Percentiles rank a stretch among this genome's conserved stretches.
Evolutionary conservation across 257 asterid species (phyloP).

Genomic region (Solanum pennellii): DNA sequence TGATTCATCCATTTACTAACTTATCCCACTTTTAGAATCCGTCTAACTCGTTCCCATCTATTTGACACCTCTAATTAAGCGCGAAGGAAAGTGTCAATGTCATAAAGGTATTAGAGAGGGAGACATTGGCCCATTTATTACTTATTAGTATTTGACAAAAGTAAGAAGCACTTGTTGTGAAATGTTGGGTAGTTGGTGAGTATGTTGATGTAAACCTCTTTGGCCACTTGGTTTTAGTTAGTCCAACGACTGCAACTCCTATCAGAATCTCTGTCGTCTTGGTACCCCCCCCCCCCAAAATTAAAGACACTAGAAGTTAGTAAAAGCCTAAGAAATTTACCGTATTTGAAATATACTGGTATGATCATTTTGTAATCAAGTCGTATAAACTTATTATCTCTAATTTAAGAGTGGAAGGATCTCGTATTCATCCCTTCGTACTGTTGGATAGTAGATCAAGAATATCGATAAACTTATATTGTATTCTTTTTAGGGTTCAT

Average conservation of each 20-base stretch:
- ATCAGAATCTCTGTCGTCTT: constrained; percentile 34
- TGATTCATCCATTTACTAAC: too few relatives aligned
- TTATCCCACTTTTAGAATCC: neutral
- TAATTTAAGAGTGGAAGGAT: neutral
- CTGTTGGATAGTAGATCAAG: neutral
- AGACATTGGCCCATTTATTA: neutral
- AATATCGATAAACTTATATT: neutral
- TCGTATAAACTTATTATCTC: neutral
- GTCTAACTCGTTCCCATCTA: neutral
- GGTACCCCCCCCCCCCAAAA: neutral
- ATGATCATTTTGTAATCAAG: neutral
- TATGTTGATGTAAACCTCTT: constrained; percentile 2
- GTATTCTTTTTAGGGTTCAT: neutral
- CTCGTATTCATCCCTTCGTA: neutral
- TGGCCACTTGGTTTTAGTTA: neutral
- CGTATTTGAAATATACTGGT: neutral
- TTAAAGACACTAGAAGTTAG: too few relatives aligned
- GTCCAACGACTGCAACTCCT: constrained; percentile 15
- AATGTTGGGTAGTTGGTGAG: neutral
- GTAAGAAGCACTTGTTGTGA: constrained; percentile 10
- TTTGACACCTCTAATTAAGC: neutral
- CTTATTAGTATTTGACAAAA: neutral
- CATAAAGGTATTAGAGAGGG: neutral
- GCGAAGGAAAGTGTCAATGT: neutral
- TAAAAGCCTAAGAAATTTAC: neutral